phyloP scores from a whole-genome alignment of 305 asterid genomes.

The Ruellia speciosa region DNA sequence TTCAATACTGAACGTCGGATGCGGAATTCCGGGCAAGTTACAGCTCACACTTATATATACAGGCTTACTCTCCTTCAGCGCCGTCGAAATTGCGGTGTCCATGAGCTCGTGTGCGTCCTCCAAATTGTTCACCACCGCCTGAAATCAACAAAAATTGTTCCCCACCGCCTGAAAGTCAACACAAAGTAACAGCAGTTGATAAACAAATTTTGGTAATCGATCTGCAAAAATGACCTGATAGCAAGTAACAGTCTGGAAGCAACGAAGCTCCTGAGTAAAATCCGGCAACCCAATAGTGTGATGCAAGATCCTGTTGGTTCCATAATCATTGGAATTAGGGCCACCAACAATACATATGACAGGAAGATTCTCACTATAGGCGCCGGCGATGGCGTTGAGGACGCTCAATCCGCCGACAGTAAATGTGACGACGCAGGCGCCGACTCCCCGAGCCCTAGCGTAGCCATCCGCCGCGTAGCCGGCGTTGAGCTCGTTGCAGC shows the following conservation, averaged over 20 bases:
- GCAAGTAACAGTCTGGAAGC: constrained; percentile 89
- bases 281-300: constrained; percentile 88
- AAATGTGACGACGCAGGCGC: constrained; percentile 82
- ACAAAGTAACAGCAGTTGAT: too few relatives aligned
- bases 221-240: constrained; percentile 43
- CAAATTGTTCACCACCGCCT: constrained; percentile 60
- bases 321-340: constrained; percentile 80
- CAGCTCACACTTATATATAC: constrained; percentile 58
- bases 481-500: constrained; percentile 91
- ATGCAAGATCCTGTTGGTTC: constrained; percentile 66
- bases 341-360: constrained; percentile 83
- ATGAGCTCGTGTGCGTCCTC: constrained; percentile 58
- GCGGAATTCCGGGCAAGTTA: constrained; percentile 52
- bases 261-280: constrained; percentile 76
- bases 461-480: constrained; percentile 90
- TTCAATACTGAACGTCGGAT: constrained; percentile 47
- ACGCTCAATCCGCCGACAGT: constrained; percentile 85
- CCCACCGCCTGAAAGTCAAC: constrained; percentile 59
- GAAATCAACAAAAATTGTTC: background rate
- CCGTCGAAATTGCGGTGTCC: constrained; percentile 55
- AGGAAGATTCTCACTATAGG: constrained; percentile 83
- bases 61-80: constrained; percentile 62
- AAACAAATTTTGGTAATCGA: too few relatives aligned
- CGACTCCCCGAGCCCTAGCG: constrained; percentile 80
- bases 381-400: constrained; percentile 85